Conservation (phyloP, 768 basidiomycete genomes). For the Suillus hirtellus region DNA sequence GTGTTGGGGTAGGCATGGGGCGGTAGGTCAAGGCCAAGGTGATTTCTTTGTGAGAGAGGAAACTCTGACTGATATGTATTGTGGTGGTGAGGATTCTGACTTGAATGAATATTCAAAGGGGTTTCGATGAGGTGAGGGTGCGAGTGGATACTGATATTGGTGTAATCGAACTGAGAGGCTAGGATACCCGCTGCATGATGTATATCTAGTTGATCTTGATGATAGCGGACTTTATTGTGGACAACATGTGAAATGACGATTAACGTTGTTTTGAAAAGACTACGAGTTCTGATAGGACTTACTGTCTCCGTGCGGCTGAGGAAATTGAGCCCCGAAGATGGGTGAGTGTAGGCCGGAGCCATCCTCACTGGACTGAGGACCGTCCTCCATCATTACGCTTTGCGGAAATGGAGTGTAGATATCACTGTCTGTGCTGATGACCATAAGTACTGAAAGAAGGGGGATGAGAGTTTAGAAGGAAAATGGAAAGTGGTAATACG, state of each 20-base stretch:
- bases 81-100: conserved; percentile 29
- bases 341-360: conserved; percentile 77
- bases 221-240: conserved; percentile 74
- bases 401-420: conserved; percentile 58
- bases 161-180: conserved; percentile 54
- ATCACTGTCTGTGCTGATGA: conserved; percentile 54
- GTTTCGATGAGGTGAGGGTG: conserved; percentile 47
- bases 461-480: conserved; percentile 21
- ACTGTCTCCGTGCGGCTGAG: conserved; percentile 50
- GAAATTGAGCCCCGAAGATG: conserved; percentile 52
- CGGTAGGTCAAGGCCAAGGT: conserved; percentile 45
- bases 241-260: conserved; percentile 39
- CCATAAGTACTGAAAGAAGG: conserved; percentile 45
- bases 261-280: conserved; percentile 38
- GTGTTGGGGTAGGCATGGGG: conserved; percentile 41
- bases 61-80: conserved; percentile 45
- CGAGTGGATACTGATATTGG: conserved; percentile 34
- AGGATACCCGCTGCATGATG: conserved; percentile 50
- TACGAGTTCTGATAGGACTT: conserved; percentile 50
- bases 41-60: conserved; percentile 45
- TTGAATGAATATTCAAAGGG: conserved; percentile 43
- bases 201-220: conserved; percentile 42
- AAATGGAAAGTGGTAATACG: conserved; percentile 25
- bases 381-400: conserved; percentile 57
- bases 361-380: conserved; percentile 72